These are phyloP conservation scores for Trichothecium roseum DNA, from an alignment of 2,329 filamentous ascomycete species.

Conservation along the genomic window DNA sequence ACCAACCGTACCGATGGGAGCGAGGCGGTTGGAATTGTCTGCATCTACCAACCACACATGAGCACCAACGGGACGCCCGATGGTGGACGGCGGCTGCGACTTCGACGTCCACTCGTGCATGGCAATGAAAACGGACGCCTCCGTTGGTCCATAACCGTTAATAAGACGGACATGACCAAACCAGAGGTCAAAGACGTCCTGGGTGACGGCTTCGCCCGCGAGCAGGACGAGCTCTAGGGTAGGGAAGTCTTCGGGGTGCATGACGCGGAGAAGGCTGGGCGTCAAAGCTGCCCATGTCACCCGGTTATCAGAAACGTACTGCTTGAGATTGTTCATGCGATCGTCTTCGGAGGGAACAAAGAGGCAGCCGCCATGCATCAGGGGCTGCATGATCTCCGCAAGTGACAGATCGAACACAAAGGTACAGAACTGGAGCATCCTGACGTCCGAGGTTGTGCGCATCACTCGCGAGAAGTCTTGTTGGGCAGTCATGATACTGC, in stretches of 20 bases:
- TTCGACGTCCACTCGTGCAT: neutral
- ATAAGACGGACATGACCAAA: constrained; percentile 1
- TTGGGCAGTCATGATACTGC: constrained; percentile 2
- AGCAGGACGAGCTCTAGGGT: constrained; percentile 3
- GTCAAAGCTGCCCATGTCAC: neutral
- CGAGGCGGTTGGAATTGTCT: constrained; percentile 2
- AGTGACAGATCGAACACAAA: constrained; percentile 3
- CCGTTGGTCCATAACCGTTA: constrained; percentile 12
- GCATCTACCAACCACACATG: constrained; percentile 6
- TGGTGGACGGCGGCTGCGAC: constrained; percentile 1
- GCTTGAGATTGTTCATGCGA: neutral
- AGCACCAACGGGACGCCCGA: constrained; percentile 6
- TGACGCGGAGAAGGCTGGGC: constrained; percentile 1
- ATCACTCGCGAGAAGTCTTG: neutral
- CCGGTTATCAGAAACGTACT: neutral
- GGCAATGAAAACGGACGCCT: constrained; percentile 2
- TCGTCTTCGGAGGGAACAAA: constrained; percentile 2
- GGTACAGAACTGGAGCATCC: constrained; percentile 4
- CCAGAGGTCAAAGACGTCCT: constrained; percentile 9
- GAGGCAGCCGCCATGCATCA: neutral
- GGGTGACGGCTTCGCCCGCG: constrained; percentile 8
- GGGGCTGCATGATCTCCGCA: constrained; percentile 1
- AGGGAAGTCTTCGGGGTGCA: constrained; percentile 2
- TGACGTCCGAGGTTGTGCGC: neutral
- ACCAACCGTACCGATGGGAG: constrained; percentile 7